These are phyloP conservation scores for Penicillium antarcticum DNA, from an alignment of 495 filamentous ascomycete genomes.

Conservation along the genomic window DNA sequence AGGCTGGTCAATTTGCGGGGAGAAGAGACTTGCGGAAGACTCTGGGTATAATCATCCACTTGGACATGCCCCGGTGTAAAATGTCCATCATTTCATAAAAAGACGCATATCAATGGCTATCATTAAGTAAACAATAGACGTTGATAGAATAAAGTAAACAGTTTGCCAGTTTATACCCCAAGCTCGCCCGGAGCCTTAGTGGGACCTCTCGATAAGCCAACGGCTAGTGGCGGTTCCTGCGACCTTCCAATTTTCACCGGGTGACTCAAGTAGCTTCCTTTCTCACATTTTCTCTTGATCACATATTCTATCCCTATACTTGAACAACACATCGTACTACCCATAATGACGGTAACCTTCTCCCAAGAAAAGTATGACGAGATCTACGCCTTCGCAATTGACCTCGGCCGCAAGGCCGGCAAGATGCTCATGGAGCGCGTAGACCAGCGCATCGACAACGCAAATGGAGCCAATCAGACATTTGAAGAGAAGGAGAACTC, in stretches of 20 bases:
- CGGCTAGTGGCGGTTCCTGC: slow-evolving; percentile 18
- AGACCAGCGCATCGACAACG: slow-evolving; percentile 37
- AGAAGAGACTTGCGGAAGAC: too few species aligned
- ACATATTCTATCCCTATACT: background rate
- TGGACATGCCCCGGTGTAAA: too few species aligned
- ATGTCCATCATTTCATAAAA: too few species aligned
- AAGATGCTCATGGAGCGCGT: slow-evolving; percentile 52
- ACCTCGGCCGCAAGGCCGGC: slow-evolving; percentile 62
- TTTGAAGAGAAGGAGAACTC: slow-evolving; percentile 60
- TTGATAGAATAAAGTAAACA: too few species aligned
- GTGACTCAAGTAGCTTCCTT: slow-evolving; percentile 14
- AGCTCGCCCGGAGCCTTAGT: slow-evolving; percentile 1
- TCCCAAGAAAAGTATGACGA: slow-evolving; percentile 49
- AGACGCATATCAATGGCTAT: too few species aligned
- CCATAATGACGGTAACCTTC: slow-evolving; percentile 21
- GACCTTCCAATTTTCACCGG: slow-evolving; percentile 14
- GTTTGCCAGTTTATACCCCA: too few species aligned
- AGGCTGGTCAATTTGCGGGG: too few species aligned
- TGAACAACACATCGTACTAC: background rate
- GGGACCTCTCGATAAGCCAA: slow-evolving; percentile 18
- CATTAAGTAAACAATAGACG: too few species aligned
- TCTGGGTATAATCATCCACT: too few species aligned
- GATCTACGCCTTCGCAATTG: slow-evolving; percentile 62
- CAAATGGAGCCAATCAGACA: slow-evolving; percentile 15
- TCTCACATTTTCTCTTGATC: background rate